These are phyloP conservation scores for Delphinella strobiligena DNA, from an alignment of 2,329 filamentous ascomycete species.

Conservation along the genomic window DNA sequence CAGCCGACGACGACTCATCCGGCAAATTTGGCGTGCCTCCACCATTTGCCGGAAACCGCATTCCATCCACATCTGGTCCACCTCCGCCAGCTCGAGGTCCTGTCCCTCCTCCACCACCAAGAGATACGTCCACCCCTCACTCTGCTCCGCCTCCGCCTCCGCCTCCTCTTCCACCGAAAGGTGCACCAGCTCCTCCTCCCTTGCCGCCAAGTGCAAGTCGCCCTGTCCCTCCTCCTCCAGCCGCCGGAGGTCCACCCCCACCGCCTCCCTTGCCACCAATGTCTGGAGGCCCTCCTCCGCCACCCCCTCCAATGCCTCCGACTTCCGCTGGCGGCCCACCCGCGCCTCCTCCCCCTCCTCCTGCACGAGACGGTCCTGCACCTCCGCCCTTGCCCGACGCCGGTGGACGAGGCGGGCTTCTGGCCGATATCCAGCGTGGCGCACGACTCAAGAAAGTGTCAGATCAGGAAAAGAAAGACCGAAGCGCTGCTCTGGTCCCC, in stretches of 20 bases:
- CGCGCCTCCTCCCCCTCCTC: conserved; percentile 29
- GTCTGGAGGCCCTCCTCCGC: conserved; percentile 24
- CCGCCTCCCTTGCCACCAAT: conserved; percentile 29
- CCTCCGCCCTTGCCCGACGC: conserved; percentile 35
- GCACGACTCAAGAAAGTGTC: conserved; percentile 63
- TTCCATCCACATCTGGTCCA: conserved; percentile 49
- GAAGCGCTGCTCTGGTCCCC: conserved; percentile 52
- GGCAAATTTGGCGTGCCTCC: conserved; percentile 68
- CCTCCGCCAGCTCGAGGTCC: conserved; percentile 31
- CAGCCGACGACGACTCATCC: conserved; percentile 50
- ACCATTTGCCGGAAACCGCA: conserved; percentile 56
- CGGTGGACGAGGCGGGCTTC: conserved; percentile 46
- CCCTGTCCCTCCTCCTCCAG: conserved; percentile 22
- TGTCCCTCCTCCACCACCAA: conserved; percentile 10
- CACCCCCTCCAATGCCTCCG: conserved; percentile 38
- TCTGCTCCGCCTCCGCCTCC: conserved; percentile 27
- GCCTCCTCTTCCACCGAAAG: conserved; percentile 23
- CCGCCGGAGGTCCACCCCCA: conserved; percentile 26
- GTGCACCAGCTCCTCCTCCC: conserved; percentile 28
- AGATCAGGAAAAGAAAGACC: conserved; percentile 55
- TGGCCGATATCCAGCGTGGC: conserved; percentile 59
- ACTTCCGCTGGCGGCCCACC: conserved; percentile 24
- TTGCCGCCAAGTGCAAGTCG: conserved; percentile 22
- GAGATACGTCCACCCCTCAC: conserved; percentile 21
- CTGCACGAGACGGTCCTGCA: conserved; percentile 45